A percentile compares a stretch with the other conserved stretches of the same genome.
These are phyloP conservation scores for Salix dunnii DNA, from an alignment of 345 rosid genomes.

Conservation along the genomic window DNA sequence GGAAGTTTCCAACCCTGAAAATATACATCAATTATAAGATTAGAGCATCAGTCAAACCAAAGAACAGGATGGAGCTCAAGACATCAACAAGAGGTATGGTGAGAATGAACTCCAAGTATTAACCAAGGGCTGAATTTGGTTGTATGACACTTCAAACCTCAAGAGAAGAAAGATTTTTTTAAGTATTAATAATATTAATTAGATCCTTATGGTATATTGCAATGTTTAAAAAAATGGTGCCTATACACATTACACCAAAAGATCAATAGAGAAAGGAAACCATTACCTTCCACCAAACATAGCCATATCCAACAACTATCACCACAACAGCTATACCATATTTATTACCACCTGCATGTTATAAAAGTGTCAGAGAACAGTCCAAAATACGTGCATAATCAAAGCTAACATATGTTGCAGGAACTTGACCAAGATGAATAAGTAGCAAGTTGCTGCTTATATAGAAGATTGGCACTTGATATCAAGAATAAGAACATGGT, in stretches of 20 bases:
- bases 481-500: not conserved
- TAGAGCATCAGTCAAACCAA: conserved; percentile 3
- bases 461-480: not conserved
- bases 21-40: conserved; percentile 4
- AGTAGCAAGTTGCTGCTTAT: not conserved
- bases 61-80: not conserved
- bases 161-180: not conserved
- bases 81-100: not conserved
- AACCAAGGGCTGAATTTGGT: conserved; percentile 4
- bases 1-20: conserved; percentile 92
- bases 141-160: not conserved
- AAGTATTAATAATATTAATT: not conserved
- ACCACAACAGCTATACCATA: conserved; percentile 50
- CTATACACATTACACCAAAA: not conserved
- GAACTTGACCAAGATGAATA: not conserved
- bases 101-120: not conserved
- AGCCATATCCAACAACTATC: conserved; percentile 62
- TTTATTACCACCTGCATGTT: conserved; percentile 47
- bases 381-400: not conserved
- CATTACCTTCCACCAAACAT: conserved; percentile 80
- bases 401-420: conserved; percentile 8
- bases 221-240: not conserved
- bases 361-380: not conserved
- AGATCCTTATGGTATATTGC: not conserved
- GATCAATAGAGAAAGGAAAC: not conserved